Evolutionary conservation across 192 early-diverging fungal genomes (phyloP), one percentile per base, ranked within the genome.

Genomic region (Powellomyces hirtus): DNA sequence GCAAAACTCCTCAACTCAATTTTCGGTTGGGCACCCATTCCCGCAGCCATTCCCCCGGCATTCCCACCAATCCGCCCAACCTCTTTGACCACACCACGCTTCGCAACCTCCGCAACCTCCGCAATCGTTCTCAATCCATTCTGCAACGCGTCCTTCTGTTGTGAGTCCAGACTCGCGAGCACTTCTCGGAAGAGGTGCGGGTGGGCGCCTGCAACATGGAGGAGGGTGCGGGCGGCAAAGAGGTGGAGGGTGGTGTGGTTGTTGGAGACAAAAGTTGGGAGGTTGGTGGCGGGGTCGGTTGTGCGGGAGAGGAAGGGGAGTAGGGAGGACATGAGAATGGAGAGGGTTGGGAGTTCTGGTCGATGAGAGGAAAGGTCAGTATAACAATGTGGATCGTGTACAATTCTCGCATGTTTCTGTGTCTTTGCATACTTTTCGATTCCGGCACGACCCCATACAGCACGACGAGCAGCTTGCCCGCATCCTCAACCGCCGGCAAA

Each of bases 401-500:
- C 4, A 49, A 49, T 24, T 14, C n/a, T 14, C 46, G 26, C 8
- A 24, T 3, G 4, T 24, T 5, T 24, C 5, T 2, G 5, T 2
- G 46, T 14, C 2, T 14, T 18, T 16, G 26, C 46, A 26, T 68
- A 66, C 55, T 60, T 36, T 61, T 55, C 29, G 59, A 5, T 13
- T 68, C 31, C 5, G 40, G 45, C 4, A 49, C 42, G 5, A 38
- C 35, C 14, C 61, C 60, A 27, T 66, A 66, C 11, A 68, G 27
- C 38, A 67, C 13, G 1, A 74, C 13, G n/a, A 68, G 29, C 45
- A 62, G 11, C n/a, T 42, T 31, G 45, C 73, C 13, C 49, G 24
- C 50, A 38, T 68, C 72, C 45, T 66, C 72, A 10, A 63, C n/a
- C 5, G 31, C 22, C 6, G 44, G 52, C 26, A 66, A 26, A 4